A percentile compares a stretch with the other conserved stretches of the same genome.
phyloP scores from a whole-genome alignment of 2,329 filamentous ascomycete species.

The Fusarium brevicatenulatum region DNA sequence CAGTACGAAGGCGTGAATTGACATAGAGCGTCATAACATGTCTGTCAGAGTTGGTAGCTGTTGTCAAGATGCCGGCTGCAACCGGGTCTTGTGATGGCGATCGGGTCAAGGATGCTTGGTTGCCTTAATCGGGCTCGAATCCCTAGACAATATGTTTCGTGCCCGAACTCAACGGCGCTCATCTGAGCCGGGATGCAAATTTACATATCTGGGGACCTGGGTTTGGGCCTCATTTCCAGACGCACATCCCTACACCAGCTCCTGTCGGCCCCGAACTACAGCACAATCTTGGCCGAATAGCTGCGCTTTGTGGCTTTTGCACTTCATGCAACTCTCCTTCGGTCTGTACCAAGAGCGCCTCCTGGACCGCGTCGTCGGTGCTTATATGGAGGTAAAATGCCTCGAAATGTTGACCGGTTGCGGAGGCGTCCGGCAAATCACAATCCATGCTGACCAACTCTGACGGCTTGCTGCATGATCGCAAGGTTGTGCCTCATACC shows the following conservation, averaged over 20 bases:
- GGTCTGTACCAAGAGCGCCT: constrained; percentile 34
- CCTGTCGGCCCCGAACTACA: constrained; percentile 1
- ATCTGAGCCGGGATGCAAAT: constrained; percentile 16
- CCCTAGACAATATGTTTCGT: not conserved
- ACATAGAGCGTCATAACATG: constrained; percentile 12
- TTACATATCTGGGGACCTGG: constrained; percentile 8
- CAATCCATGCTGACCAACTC: constrained; percentile 24
- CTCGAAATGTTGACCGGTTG: constrained; percentile 38
- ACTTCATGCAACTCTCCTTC: constrained; percentile 35
- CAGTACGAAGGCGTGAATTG: constrained; percentile 4
- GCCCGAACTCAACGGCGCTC: constrained; percentile 24
- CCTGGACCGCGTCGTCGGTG: constrained; percentile 37
- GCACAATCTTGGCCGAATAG: constrained; percentile 26
- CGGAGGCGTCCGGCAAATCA: constrained; percentile 28
- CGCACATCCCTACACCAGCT: constrained; percentile 15
- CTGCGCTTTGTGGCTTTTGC: constrained; percentile 23
- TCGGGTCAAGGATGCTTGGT: constrained; percentile 27
- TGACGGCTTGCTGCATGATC: constrained; percentile 37
- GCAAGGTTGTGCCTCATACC: constrained; percentile 29
- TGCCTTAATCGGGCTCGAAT: constrained; percentile 32
- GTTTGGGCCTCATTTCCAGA: constrained; percentile 31
- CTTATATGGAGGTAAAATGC: constrained; percentile 16
- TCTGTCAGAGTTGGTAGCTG: constrained; percentile 28
- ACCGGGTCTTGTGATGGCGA: constrained; percentile 36
- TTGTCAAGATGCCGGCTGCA: constrained; percentile 32